phyloP scores from a whole-genome alignment of 345 rosid genomes.

The Sisymbrium altissimum region DNA sequence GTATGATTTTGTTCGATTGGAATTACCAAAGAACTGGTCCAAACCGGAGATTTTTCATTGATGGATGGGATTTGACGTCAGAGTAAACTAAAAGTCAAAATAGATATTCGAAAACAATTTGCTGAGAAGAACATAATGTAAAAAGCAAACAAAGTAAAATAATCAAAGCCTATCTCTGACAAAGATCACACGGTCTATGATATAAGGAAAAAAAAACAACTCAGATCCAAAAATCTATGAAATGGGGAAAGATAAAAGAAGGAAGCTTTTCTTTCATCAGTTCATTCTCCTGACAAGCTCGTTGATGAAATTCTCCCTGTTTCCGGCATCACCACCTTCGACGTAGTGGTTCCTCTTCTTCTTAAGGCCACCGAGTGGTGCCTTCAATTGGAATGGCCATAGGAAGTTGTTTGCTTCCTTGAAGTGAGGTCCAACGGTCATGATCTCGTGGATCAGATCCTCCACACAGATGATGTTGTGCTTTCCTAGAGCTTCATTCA shows the following conservation, averaged over 20 bases:
- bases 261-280: constrained; percentile 28
- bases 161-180: not conserved
- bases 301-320: constrained; percentile 76
- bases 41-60: too few relatives aligned
- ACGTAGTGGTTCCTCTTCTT: constrained; percentile 85
- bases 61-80: not conserved
- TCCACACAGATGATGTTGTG: constrained; percentile 64
- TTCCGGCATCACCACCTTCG: constrained; percentile 89
- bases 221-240: constrained; percentile 9
- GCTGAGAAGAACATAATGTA: not conserved
- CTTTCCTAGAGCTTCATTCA: constrained; percentile 67
- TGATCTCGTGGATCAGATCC: constrained; percentile 82
- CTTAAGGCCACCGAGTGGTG: constrained; percentile 76
- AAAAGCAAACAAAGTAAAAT: not conserved
- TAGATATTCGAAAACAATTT: not conserved
- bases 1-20: not conserved
- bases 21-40: not conserved
- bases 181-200: not conserved
- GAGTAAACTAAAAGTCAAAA: too few relatives aligned
- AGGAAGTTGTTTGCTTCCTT: constrained; percentile 84
- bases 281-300: constrained; percentile 68
- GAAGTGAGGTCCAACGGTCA: constrained; percentile 73
- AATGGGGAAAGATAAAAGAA: not conserved
- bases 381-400: constrained; percentile 81
- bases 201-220: not conserved